These are phyloP conservation scores for Nemania bipapillata DNA, from an alignment of 2,329 filamentous ascomycete genomes.

Conservation along the genomic window DNA sequence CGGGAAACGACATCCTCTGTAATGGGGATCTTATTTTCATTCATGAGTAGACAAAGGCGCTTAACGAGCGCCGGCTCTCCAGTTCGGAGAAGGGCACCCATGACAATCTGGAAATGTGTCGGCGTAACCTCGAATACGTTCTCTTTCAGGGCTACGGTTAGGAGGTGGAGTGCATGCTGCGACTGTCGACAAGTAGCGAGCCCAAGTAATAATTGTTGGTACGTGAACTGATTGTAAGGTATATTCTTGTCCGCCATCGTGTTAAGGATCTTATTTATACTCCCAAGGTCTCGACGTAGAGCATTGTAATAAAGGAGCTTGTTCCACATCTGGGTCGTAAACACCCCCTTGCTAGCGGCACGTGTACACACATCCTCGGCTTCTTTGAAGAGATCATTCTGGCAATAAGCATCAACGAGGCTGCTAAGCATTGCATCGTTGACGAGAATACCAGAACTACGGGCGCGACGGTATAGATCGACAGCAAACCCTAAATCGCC, in stretches of 20 bases:
- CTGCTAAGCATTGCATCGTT: constrained; percentile 69
- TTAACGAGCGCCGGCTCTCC: constrained; percentile 58
- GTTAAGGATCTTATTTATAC: constrained; percentile 61
- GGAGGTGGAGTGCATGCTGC: constrained; percentile 61
- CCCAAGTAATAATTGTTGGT: constrained; percentile 61
- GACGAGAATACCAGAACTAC: constrained; percentile 61
- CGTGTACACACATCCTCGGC: constrained; percentile 70
- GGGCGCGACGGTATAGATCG: constrained; percentile 72
- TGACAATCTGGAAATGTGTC: constrained; percentile 65
- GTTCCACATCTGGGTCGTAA: constrained; percentile 79
- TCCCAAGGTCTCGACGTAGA: constrained; percentile 64
- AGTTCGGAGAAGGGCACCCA: constrained; percentile 62
- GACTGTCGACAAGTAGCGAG: constrained; percentile 62
- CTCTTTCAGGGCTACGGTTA: constrained; percentile 58
- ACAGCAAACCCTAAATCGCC: constrained; percentile 79
- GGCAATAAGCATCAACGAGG: constrained; percentile 75
- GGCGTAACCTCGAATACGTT: constrained; percentile 59
- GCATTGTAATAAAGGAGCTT: constrained; percentile 76
- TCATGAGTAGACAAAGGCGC: constrained; percentile 58
- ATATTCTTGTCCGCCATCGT: constrained; percentile 61
- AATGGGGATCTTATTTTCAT: constrained; percentile 55
- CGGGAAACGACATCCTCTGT: constrained; percentile 59
- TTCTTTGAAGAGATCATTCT: constrained; percentile 63
- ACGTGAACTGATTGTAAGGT: constrained; percentile 62
- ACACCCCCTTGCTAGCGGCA: constrained; percentile 62